Percentiles rank a stretch among this genome's conserved stretches.
These are phyloP conservation scores for Diaporthe longicolla DNA, from an alignment of 2,329 filamentous ascomycete species.

Conservation along the genomic window DNA sequence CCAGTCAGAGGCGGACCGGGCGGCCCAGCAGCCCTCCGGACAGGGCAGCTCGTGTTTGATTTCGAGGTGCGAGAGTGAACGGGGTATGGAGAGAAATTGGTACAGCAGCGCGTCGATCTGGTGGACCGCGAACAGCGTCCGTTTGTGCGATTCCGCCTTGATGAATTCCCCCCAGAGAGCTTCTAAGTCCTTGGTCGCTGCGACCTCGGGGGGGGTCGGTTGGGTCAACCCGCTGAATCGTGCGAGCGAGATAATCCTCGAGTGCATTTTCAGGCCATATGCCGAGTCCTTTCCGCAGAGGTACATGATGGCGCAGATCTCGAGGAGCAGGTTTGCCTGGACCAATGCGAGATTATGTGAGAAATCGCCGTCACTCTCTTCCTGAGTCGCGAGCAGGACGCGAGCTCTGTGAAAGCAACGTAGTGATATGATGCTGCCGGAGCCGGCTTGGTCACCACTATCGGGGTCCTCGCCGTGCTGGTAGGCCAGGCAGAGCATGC, in stretches of 20 bases:
- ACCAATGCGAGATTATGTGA: conserved; percentile 49
- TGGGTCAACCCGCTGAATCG: conserved; percentile 55
- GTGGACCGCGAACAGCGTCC: conserved; percentile 58
- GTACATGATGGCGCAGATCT: conserved; percentile 60
- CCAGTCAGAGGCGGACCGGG: conserved; percentile 54
- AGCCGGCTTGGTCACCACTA: conserved; percentile 45
- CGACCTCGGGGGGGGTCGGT: conserved; percentile 46
- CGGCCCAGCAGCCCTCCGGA: conserved; percentile 54
- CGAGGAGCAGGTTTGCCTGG: conserved; percentile 56
- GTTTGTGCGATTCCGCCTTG: conserved; percentile 56
- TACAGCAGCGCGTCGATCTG: conserved; percentile 61
- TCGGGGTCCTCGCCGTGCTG: conserved; percentile 57
- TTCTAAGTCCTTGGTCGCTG: conserved; percentile 51
- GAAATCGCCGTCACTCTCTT: conserved; percentile 45
- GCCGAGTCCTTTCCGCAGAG: conserved; percentile 54
- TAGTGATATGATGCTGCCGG: conserved; percentile 49
- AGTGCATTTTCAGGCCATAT: conserved; percentile 56
- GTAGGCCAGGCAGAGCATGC: conserved; percentile 56
- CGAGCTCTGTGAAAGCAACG: conserved; percentile 53
- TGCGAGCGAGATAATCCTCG: conserved; percentile 56
- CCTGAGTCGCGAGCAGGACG: conserved; percentile 45
- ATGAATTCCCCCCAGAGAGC: conserved; percentile 57
- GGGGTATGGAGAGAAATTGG: conserved; percentile 56
- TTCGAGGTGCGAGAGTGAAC: conserved; percentile 56
- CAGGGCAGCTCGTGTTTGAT: conserved; percentile 61